Evolutionary conservation across 768 basidiomycete species (phyloP).

Genomic region (Lactarius vividus): DNA sequence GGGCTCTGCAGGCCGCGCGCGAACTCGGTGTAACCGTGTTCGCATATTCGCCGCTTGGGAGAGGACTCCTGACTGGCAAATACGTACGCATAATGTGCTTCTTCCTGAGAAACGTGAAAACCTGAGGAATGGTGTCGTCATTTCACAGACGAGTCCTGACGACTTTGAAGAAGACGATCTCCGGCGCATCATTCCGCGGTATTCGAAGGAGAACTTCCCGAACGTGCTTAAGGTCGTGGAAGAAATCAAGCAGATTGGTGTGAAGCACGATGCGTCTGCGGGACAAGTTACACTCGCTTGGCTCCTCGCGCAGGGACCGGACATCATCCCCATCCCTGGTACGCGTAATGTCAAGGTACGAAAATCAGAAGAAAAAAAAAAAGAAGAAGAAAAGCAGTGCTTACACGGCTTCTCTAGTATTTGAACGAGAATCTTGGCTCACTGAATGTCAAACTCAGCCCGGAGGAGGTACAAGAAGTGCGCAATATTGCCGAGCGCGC

Average conservation of each 20-base stretch:
- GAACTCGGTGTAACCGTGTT: constrained; percentile 43
- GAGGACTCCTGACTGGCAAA: constrained; percentile 49
- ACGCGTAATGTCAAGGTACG: constrained; percentile 40
- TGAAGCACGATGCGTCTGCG: constrained; percentile 41
- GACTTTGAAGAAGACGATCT: constrained; percentile 43
- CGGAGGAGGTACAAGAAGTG: constrained; percentile 17
- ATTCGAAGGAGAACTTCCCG: constrained; percentile 45
- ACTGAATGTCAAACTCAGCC: constrained; percentile 17
- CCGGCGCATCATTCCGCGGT: constrained; percentile 38
- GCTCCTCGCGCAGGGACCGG: constrained; percentile 46
- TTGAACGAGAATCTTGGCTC: constrained; percentile 22
- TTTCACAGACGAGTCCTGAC: constrained; percentile 37
- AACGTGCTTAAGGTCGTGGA: constrained; percentile 42
- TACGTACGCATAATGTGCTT: constrained; percentile 32
- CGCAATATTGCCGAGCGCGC: constrained; percentile 17
- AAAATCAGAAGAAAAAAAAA: not conserved
- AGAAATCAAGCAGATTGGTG: constrained; percentile 36
- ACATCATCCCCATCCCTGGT: constrained; percentile 49
- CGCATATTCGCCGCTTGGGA: constrained; percentile 48
- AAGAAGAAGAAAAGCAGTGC: not conserved
- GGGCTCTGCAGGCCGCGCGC: constrained; percentile 35
- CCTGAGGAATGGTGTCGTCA: not conserved
- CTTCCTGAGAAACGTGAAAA: not conserved
- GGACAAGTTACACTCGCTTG: constrained; percentile 51
- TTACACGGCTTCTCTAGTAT: not conserved